Percentiles rank a stretch among this genome's conserved stretches.
phyloP scores from a whole-genome alignment of 352 stramenopile species.

The Halophytophthora batemanensis region DNA sequence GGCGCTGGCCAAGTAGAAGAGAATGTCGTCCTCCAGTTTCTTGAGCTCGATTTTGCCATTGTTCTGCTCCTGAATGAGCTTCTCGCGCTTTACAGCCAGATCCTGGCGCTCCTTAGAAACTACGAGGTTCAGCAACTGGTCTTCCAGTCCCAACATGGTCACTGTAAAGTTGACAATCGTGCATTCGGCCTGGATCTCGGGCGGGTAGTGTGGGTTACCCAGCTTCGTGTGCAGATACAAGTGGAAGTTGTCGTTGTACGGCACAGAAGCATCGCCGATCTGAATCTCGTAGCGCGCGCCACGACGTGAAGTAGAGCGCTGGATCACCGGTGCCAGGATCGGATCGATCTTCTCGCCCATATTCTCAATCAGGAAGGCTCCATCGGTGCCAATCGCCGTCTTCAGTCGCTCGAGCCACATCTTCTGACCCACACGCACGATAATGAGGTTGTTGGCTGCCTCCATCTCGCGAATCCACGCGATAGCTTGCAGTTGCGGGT shows the following conservation, averaged over 20 bases:
- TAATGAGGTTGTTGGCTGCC: constrained; percentile 87
- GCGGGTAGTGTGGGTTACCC: constrained; percentile 92
- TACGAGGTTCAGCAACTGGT: constrained; percentile 91
- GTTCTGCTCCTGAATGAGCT: constrained; percentile 94
- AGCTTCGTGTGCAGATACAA: constrained; percentile 96
- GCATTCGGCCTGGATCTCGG: constrained; percentile 94
- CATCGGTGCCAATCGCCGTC: constrained; percentile 90
- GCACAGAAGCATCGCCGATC: constrained; percentile 92
- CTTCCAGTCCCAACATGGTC: constrained; percentile 89
- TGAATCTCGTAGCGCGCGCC: constrained; percentile 93
- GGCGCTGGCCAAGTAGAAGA: constrained; percentile 93
- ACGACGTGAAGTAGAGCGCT: constrained; percentile 91
- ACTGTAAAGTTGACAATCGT: constrained; percentile 96
- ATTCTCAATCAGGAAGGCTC: constrained; percentile 94
- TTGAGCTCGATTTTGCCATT: constrained; percentile 96
- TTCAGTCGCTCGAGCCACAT: constrained; percentile 94
- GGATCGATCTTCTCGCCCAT: constrained; percentile 93
- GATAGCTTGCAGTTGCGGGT: constrained; percentile 93
- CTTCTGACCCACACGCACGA: constrained; percentile 93
- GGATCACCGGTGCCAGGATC: constrained; percentile 92
- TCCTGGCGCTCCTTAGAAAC: constrained; percentile 91
- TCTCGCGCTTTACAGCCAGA: constrained; percentile 81
- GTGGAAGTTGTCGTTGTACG: constrained; percentile 93
- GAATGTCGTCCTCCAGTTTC: constrained; percentile 94
- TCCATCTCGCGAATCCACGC: constrained; percentile 94